Evolutionary conservation across 495 filamentous ascomycete genomes (phyloP).

Genomic region (Daldinia caldariorum): DNA sequence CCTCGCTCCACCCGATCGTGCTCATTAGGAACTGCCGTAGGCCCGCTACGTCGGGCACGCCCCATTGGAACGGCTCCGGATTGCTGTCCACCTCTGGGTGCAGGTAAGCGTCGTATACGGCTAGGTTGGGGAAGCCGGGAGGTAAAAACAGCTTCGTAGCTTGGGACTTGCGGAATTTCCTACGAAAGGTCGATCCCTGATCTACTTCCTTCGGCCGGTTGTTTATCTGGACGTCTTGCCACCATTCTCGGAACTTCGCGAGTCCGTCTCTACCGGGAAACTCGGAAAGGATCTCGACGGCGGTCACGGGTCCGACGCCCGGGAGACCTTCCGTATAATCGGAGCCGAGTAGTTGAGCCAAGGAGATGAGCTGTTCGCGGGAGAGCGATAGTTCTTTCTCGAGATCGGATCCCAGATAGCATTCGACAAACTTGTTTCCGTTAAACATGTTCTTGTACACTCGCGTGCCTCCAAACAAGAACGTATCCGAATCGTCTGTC

Average conservation of each 20-base stretch:
- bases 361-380: constrained; percentile 80
- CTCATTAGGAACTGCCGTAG: constrained; percentile 86
- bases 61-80: constrained; percentile 88
- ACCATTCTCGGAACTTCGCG: constrained; percentile 85
- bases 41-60: constrained; percentile 89
- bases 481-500: constrained; percentile 98
- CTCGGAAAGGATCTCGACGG: constrained; percentile 91
- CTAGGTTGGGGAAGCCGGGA: constrained; percentile 75
- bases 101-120: constrained; percentile 83
- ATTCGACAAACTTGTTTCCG: constrained; percentile 95
- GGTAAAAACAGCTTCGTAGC: constrained; percentile 87
- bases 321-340: constrained; percentile 95
- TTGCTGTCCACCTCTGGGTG: constrained; percentile 84
- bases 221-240: constrained; percentile 75
- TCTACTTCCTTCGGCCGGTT: constrained; percentile 63
- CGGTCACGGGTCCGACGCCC: constrained; percentile 91
- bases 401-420: constrained; percentile 87
- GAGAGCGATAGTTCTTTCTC: constrained; percentile 89
- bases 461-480: constrained; percentile 93
- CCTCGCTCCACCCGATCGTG: constrained; percentile 92
- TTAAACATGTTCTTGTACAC: constrained; percentile 99
- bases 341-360: constrained; percentile 88
- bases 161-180: constrained; percentile 80
- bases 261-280: constrained; percentile 68
- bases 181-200: constrained; percentile 69